Evolutionary conservation across 202 grass and related monocot species (phyloP).

Genomic region (Eragrostis tef): DNA sequence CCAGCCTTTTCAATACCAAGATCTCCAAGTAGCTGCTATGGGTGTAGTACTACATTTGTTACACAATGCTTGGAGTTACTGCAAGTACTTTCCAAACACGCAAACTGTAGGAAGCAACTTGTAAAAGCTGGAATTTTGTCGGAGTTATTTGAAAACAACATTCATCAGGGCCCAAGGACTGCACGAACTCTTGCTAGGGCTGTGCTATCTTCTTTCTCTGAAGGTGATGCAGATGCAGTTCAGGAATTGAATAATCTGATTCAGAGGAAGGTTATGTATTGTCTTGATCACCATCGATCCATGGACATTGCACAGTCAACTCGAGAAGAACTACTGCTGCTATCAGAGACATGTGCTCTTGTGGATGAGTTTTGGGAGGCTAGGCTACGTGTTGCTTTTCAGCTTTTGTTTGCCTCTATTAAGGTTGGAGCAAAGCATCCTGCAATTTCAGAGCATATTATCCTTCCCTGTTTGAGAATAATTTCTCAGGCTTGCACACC

Average conservation of each 20-base stretch:
- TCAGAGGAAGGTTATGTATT: conserved; percentile 98
- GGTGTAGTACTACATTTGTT: conserved; percentile 89
- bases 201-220: conserved; percentile 87
- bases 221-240: conserved; percentile 89
- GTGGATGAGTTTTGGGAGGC: conserved; percentile 99
- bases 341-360: conserved; percentile 86
- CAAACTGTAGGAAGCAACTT: conserved; percentile 84
- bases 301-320: conserved; percentile 89
- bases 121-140: conserved; percentile 82
- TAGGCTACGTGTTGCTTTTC: conserved; percentile 85
- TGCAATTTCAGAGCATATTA: conserved; percentile 98
- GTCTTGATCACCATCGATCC: conserved; percentile 94
- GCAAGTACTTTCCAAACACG: conserved; percentile 90
- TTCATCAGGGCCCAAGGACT: conserved; percentile 88
- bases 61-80: conserved; percentile 92
- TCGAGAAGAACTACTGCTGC: conserved; percentile 85
- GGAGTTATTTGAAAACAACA: conserved; percentile 91
- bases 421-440: conserved; percentile 97
- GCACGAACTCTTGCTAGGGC: conserved; percentile 74
- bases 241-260: conserved; percentile 82
- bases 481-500: conserved; percentile 98
- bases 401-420: conserved; percentile 93
- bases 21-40: conserved; percentile 88
- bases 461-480: conserved; percentile 95
- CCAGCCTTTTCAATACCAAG: conserved; percentile 69